phyloP scores from a whole-genome alignment of 2,329 filamentous ascomycete species.

The Aureobasidium sp. region DNA sequence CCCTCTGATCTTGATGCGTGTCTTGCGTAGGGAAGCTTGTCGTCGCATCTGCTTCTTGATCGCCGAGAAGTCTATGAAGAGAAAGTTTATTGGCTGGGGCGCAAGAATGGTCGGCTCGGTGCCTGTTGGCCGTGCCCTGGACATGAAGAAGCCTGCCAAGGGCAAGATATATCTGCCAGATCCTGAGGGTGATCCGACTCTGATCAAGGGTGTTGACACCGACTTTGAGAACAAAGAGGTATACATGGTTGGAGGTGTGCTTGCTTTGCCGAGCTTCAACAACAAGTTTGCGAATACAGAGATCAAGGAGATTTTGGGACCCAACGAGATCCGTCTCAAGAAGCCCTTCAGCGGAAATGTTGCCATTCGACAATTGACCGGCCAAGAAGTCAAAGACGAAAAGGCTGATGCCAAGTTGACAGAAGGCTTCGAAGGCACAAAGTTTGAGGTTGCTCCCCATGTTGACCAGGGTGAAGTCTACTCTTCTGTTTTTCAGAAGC shows the following conservation, averaged over 20 bases:
- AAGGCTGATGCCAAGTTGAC: slow-evolving; percentile 45
- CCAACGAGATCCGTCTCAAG: slow-evolving; percentile 78
- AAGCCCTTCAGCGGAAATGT: slow-evolving; percentile 75
- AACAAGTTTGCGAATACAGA: slow-evolving; percentile 74
- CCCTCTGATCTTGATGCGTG: slow-evolving; percentile 85
- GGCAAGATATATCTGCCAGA: slow-evolving; percentile 86
- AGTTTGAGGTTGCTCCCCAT: slow-evolving; percentile 83
- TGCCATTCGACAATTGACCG: slow-evolving; percentile 73
- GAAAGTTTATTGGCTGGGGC: slow-evolving; percentile 79
- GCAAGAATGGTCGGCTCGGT: slow-evolving; percentile 81
- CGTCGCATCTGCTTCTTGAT: slow-evolving; percentile 89
- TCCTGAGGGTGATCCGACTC: slow-evolving; percentile 72
- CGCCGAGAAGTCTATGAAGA: slow-evolving; percentile 88
- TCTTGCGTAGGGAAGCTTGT: slow-evolving; percentile 75
- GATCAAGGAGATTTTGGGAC: slow-evolving; percentile 71
- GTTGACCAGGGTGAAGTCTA: slow-evolving; percentile 93
- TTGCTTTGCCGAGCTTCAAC: slow-evolving; percentile 80
- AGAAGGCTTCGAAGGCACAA: slow-evolving; percentile 63
- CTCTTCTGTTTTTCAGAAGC: slow-evolving; percentile 78
- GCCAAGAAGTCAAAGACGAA: slow-evolving; percentile 61
- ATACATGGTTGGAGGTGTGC: slow-evolving; percentile 69
- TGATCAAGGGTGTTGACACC: slow-evolving; percentile 72
- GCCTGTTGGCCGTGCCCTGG: slow-evolving; percentile 87
- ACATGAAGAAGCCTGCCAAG: slow-evolving; percentile 69
- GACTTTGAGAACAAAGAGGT: slow-evolving; percentile 64